Conservation (phyloP, 2,329 filamentous ascomycete genomes). For the Hymenoscyphus fructigenus region DNA sequence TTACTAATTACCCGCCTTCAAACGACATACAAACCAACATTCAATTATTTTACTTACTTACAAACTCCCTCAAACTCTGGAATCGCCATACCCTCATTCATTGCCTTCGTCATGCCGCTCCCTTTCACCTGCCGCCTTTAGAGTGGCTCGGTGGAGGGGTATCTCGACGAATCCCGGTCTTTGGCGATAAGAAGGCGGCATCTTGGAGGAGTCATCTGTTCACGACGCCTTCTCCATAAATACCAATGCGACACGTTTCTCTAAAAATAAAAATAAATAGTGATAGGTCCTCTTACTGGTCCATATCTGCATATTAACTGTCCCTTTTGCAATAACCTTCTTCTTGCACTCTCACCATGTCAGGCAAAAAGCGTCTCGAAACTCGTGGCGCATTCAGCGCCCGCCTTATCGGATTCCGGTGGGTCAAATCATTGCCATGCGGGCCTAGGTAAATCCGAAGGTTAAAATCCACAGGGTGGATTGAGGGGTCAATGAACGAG, state of each 20-base stretch:
- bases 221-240: constrained; percentile 2
- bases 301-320: background rate
- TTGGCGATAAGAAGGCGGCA: background rate
- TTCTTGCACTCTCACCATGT: background rate
- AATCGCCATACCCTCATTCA: background rate
- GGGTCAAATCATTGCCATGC: constrained; percentile 4
- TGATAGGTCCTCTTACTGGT: background rate
- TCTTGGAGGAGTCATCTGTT: background rate
- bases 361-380: background rate
- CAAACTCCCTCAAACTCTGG: background rate
- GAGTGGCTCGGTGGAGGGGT: background rate
- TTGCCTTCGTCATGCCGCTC: background rate
- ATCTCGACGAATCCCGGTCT: background rate
- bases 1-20: no score
- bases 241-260: constrained; percentile 1
- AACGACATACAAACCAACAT: no score
- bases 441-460: constrained; percentile 4
- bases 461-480: background rate
- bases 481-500: no score
- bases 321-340: background rate
- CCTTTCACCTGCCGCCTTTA: background rate
- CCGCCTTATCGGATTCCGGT: constrained; percentile 1
- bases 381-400: background rate
- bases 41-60: background rate
- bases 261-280: background rate